phyloP scores from a whole-genome alignment of 192 early-diverging fungal species.

The Entophlyctis luteolus region DNA sequence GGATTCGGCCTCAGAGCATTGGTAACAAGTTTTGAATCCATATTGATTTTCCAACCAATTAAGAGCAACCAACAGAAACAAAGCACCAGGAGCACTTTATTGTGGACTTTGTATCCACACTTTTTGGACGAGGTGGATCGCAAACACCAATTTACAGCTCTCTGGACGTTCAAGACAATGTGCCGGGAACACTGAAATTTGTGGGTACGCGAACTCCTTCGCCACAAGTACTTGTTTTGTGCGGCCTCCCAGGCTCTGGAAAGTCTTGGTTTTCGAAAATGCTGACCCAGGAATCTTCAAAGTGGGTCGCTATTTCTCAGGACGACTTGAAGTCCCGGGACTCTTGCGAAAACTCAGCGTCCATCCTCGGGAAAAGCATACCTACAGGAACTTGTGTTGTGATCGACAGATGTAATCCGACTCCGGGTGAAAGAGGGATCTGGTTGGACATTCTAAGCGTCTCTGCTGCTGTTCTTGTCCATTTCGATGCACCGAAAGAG shows the following conservation, averaged over 20 bases:
- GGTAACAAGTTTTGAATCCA: not conserved
- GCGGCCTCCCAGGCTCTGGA: slow-evolving; percentile 41
- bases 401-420: slow-evolving; percentile 42
- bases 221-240: slow-evolving; percentile 28
- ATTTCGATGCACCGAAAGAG: slow-evolving; percentile 28
- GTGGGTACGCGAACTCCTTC: not conserved
- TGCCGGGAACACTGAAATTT: slow-evolving; percentile 12
- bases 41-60: not conserved
- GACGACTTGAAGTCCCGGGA: slow-evolving; percentile 30
- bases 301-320: slow-evolving; percentile 32
- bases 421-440: slow-evolving; percentile 13
- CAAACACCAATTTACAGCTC: slow-evolving; percentile 9
- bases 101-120: slow-evolving; percentile 21
- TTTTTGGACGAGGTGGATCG: slow-evolving; percentile 16
- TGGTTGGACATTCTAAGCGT: slow-evolving; percentile 22
- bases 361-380: not conserved
- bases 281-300: not conserved
- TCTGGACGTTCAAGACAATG: not conserved
- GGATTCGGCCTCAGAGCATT: slow-evolving; percentile 36
- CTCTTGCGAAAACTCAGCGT: slow-evolving; percentile 23
- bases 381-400: slow-evolving; percentile 14
- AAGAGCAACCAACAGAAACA: slow-evolving; percentile 26
- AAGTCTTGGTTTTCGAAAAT: slow-evolving; percentile 34
- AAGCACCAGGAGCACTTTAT: slow-evolving; percentile 41
- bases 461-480: slow-evolving; percentile 24